Percentiles rank a stretch among this genome's conserved stretches.
phyloP scores from a whole-genome alignment of 163 green algal genomes.

The Chloroidium sp. region DNA sequence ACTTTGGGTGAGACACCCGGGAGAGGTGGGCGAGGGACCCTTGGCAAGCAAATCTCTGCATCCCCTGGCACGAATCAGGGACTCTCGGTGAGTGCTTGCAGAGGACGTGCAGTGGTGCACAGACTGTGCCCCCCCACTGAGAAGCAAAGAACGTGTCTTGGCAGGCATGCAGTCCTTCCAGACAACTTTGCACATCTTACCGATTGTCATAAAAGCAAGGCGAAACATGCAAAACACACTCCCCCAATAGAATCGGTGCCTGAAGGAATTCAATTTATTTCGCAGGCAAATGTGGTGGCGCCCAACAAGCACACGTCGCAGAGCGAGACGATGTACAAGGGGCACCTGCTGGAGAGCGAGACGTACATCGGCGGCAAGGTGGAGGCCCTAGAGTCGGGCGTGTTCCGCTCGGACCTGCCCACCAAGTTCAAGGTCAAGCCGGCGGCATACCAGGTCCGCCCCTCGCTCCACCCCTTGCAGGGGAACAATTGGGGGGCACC shows the following conservation, averaged over 20 bases:
- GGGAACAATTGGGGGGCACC: too few relatives aligned
- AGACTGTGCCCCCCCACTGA: too few relatives aligned
- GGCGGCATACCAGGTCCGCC: conserved; percentile 66
- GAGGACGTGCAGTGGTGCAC: too few relatives aligned
- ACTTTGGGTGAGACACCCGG: too few relatives aligned
- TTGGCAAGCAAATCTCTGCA: too few relatives aligned
- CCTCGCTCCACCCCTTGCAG: neutral
- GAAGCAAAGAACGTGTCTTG: too few relatives aligned
- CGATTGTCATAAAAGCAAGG: neutral
- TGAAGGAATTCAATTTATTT: neutral
- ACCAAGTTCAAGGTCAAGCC: conserved; percentile 73
- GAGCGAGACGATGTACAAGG: conserved; percentile 70
- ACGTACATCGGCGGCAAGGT: conserved; percentile 99
- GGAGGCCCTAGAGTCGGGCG: conserved; percentile 86
- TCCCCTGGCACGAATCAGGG: too few relatives aligned
- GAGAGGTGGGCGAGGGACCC: too few relatives aligned
- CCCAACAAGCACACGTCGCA: conserved; percentile 90
- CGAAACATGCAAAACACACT: neutral
- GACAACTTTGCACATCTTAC: too few relatives aligned
- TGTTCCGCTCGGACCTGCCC: conserved; percentile 94
- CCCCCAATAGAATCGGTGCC: neutral
- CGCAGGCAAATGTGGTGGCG: conserved; percentile 78
- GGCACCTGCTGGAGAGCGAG: conserved; percentile 87
- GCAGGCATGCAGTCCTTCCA: too few relatives aligned
- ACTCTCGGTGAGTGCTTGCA: too few relatives aligned